Evolutionary conservation across 1,284 basidiomycete species (phyloP), one percentile per base, ranked within the genome.

Genomic region (Cutaneotrichosporon curvatum): DNA sequence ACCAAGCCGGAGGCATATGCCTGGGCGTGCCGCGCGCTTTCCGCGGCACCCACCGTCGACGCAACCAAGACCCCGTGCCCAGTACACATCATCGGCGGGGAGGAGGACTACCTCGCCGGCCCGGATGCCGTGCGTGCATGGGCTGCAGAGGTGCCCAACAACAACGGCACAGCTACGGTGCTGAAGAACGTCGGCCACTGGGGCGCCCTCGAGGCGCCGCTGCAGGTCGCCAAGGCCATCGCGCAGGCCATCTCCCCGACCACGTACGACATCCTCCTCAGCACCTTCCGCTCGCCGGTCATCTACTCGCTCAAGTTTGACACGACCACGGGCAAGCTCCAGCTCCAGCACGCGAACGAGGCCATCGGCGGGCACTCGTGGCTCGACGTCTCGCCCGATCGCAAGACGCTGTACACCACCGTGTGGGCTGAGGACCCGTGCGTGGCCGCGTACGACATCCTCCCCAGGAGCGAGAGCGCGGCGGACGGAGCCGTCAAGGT

Each of bases 341-440:
- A 48, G 20, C 48, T 56, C 21, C 21, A 38, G 31, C n/a, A 37
- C 19, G 43, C 40, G 15, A 60, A 54, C 46, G 40, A 50, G 19
- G 63, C 62, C 0, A 40, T 53, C 3, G 62, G 61, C 8, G 60
- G 62, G 2, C 66, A 68, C 51, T 59, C 53, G 23, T 68, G 66
- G 66, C 56, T 68, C 19, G 60, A 62, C 30, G 45, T 68, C 11
- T 45, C 47, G 16, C 18, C 21, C 12, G 38, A 46, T 36, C 44
- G 50, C 40, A 55, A 54, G 30, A 54, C 53, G 10, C 43, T 67
- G 3, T 67, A 67, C 50, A 57, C 63, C 3, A 68, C 66, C 10
- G 55, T 55, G 15, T 68, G 66, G 66, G 62, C 60, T 1, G 50
- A 57, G 4, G 33, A 55, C 2, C 62, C 66, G 6, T 48, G 48